Percentiles rank a stretch among this genome's conserved stretches.
These are phyloP conservation scores for Mycena galericulata DNA, from an alignment of 768 basidiomycete species.

Conservation along the genomic window DNA sequence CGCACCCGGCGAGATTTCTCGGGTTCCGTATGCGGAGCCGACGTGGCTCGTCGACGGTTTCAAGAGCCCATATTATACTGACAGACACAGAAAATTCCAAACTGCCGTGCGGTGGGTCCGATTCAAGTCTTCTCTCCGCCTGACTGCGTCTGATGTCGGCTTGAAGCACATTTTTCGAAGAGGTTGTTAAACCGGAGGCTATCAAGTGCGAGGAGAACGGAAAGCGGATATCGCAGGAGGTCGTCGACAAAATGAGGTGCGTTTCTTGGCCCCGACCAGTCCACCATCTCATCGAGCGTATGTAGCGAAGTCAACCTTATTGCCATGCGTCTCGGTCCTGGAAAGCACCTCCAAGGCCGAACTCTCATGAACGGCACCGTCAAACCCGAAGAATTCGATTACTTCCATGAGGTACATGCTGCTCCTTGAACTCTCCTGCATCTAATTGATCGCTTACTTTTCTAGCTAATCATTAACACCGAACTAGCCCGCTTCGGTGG, in stretches of 20 bases:
- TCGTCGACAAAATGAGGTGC: conserved; percentile 88
- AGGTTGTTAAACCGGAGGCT: conserved; percentile 25
- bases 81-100: conserved; percentile 81
- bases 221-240: conserved; percentile 85
- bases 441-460: background rate
- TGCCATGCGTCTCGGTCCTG: conserved; percentile 92
- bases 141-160: background rate
- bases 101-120: conserved; percentile 80
- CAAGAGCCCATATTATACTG: conserved; percentile 82
- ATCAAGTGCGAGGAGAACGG: conserved; percentile 83
- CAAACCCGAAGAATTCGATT: conserved; percentile 89
- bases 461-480: conserved; percentile 79
- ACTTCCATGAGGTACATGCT: conserved; percentile 86
- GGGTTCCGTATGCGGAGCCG: conserved; percentile 88
- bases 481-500: conserved; percentile 89
- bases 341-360: conserved; percentile 86
- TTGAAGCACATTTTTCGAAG: conserved; percentile 29
- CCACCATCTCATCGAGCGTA: background rate
- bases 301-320: conserved; percentile 80
- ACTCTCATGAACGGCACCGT: conserved; percentile 81
- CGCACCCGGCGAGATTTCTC: conserved; percentile 72
- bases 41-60: conserved; percentile 81
- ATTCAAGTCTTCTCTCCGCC: conserved; percentile 41
- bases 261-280: conserved; percentile 38
- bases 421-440: background rate